These are phyloP conservation scores for Cutaneotrichosporon sp. DNA, from an alignment of 1,284 basidiomycete species.

Conservation along the genomic window DNA sequence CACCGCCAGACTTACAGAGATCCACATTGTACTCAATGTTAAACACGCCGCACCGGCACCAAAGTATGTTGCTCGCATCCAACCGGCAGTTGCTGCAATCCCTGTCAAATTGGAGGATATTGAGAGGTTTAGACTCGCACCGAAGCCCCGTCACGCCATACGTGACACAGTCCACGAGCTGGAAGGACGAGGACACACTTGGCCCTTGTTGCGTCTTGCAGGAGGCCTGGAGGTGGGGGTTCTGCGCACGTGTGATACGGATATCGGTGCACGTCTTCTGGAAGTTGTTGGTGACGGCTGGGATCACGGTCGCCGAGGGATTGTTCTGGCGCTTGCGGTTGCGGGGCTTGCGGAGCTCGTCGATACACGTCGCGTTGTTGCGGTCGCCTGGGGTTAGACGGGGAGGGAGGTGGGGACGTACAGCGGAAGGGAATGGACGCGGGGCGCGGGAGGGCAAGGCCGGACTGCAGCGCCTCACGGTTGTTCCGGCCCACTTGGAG, in stretches of 20 bases:
- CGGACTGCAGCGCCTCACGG: background rate
- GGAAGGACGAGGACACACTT: no score
- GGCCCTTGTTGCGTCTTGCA: no score
- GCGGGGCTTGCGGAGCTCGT: background rate
- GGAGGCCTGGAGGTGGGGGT: background rate
- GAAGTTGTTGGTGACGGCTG: background rate
- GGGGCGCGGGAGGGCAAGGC: background rate
- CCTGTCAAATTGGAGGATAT: no score
- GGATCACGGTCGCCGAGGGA: background rate
- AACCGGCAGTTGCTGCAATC: no score
- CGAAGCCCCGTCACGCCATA: no score
- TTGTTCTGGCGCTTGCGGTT: background rate
- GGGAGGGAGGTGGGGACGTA: background rate
- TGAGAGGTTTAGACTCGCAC: no score
- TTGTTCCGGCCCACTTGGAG: background rate
- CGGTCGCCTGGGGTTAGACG: background rate
- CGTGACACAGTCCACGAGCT: no score
- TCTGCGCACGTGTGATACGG: background rate
- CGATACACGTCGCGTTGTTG: background rate
- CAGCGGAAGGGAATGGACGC: background rate
- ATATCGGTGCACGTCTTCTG: background rate
- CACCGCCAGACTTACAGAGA: no score
- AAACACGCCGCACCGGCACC: no score
- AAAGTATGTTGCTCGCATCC: no score
- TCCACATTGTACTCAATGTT: no score